A percentile compares a stretch with the other conserved stretches of the same genome.
Conservation (phyloP, 2,329 filamentous ascomycete species). For the Trichoderma oligosporum region DNA sequence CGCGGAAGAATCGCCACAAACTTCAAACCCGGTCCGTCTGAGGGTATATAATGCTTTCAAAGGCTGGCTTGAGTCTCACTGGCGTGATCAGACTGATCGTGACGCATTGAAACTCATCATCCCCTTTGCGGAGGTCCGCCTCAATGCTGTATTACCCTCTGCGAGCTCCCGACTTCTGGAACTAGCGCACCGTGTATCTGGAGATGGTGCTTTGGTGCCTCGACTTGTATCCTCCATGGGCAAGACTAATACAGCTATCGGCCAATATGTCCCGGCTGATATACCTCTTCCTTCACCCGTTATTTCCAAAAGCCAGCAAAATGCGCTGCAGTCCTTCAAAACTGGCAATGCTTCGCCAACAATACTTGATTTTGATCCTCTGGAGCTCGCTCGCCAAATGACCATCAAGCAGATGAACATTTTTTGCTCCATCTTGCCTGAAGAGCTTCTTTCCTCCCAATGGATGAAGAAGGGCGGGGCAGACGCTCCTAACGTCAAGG, state of each 20-base stretch:
- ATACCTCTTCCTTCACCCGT: conserved; percentile 65
- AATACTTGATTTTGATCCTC: conserved; percentile 84
- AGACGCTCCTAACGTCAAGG: conserved; percentile 82
- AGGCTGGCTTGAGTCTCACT: conserved; percentile 94
- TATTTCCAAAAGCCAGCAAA: conserved; percentile 72
- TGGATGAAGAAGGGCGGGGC: conserved; percentile 87
- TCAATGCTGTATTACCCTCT: conserved; percentile 65
- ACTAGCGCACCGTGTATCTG: conserved; percentile 72
- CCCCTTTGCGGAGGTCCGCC: conserved; percentile 71
- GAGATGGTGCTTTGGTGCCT: conserved; percentile 72
- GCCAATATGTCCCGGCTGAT: conserved; percentile 67
- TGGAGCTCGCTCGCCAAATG: conserved; percentile 87
- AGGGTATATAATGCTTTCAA: conserved; percentile 97
- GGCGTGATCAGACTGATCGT: conserved; percentile 77
- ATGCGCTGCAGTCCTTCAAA: conserved; percentile 69
- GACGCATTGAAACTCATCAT: conserved; percentile 72
- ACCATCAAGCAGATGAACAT: conserved; percentile 88
- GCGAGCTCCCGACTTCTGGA: conserved; percentile 79
- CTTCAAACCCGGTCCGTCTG: conserved; percentile 76
- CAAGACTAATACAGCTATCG: conserved; percentile 75
- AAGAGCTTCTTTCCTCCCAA: conserved; percentile 85
- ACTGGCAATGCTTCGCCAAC: conserved; percentile 64
- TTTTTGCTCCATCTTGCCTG: conserved; percentile 87
- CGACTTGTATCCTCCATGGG: conserved; percentile 80
- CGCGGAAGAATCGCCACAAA: conserved; percentile 69